phyloP scores from a whole-genome alignment of 345 rosid genomes.

The Acer saccharum region DNA sequence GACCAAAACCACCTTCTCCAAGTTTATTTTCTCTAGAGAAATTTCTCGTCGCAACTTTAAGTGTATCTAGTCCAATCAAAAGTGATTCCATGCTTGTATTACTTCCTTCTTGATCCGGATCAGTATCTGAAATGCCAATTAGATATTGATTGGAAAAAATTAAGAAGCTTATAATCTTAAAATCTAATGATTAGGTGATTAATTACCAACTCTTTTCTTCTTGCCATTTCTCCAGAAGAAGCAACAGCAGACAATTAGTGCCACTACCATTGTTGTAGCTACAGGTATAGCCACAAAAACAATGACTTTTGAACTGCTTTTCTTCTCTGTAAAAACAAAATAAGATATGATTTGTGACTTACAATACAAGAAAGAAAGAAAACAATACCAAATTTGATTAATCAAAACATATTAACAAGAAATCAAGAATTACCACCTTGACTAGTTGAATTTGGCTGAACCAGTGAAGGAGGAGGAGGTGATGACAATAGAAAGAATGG shows the following conservation, averaged over 20 bases:
- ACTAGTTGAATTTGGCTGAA: constrained; percentile 4
- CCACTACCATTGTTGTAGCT: constrained; percentile 11
- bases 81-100: constrained; percentile 30
- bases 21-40: constrained; percentile 39
- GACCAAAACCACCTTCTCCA: constrained; percentile 52
- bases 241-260: constrained; percentile 21
- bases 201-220: constrained; percentile 24
- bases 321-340: constrained; percentile 18
- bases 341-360: no score
- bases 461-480: constrained; percentile 14
- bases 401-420: background rate
- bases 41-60: constrained; percentile 37
- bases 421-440: constrained; percentile 18
- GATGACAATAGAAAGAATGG: constrained; percentile 21
- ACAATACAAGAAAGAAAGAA: background rate
- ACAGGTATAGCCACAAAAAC: constrained; percentile 21
- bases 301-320: constrained; percentile 2
- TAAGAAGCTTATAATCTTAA: background rate
- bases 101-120: constrained; percentile 9
- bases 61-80: constrained; percentile 26
- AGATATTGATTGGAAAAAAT: background rate
- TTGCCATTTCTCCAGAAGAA: constrained; percentile 25
- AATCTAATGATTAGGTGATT: background rate
- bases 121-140: constrained; percentile 17
- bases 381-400: background rate